phyloP scores from a whole-genome alignment of 164 flowering plant genomes.

The Vitis cinerea region DNA sequence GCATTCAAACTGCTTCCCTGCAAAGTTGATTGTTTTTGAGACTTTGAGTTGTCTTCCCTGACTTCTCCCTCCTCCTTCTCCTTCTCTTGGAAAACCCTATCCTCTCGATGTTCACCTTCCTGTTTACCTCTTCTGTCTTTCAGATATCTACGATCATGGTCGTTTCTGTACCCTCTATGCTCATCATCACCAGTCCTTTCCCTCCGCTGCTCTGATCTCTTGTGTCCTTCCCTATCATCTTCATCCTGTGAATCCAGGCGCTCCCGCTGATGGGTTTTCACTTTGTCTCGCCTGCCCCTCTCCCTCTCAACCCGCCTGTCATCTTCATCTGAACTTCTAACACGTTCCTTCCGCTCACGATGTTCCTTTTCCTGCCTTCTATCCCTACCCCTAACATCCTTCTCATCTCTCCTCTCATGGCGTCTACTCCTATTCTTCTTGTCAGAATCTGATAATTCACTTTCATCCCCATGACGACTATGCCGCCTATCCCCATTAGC shows the following conservation, averaged over 20 bases:
- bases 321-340: slow-evolving; percentile 14
- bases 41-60: slow-evolving; percentile 17
- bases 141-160: neutral
- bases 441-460: slow-evolving; percentile 3
- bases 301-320: slow-evolving; percentile 10
- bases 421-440: neutral
- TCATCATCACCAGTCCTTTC: slow-evolving; percentile 18
- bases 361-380: neutral
- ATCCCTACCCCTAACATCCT: neutral
- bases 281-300: neutral
- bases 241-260: slow-evolving; percentile 12
- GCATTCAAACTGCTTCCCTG: slow-evolving; percentile 20
- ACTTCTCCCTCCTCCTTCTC: slow-evolving; percentile 11
- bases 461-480: neutral
- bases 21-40: slow-evolving; percentile 6
- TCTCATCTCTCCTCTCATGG: neutral
- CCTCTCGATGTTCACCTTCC: slow-evolving; percentile 3
- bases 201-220: slow-evolving; percentile 7
- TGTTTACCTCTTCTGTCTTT: slow-evolving; percentile 9
- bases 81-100: slow-evolving; percentile 4
- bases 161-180: slow-evolving; percentile 11
- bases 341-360: neutral
- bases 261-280: slow-evolving; percentile 3
- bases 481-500: neutral
- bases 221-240: slow-evolving; percentile 12